Percentiles rank a stretch among this genome's conserved stretches.
These are phyloP conservation scores for Canavalia gladiata DNA, from an alignment of 306 rosid genomes.

Conservation along the genomic window DNA sequence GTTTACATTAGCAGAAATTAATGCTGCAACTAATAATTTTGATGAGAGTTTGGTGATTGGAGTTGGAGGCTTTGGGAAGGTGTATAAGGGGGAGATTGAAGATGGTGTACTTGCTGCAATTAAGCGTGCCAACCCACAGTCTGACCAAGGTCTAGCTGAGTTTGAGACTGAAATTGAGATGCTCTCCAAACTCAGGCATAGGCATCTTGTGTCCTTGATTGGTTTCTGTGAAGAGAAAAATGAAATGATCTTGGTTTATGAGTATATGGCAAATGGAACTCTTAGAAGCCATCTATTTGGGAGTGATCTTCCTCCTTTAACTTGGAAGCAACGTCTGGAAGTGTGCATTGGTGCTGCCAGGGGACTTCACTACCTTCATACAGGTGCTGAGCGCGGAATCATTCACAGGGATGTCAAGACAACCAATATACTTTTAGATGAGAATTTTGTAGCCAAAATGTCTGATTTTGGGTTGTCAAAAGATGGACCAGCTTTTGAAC, in stretches of 20 bases:
- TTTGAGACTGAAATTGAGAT: constrained; percentile 98
- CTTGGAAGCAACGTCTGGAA: constrained; percentile 91
- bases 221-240: constrained; percentile 93
- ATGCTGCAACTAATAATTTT: constrained; percentile 78
- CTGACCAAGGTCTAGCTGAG: constrained; percentile 90
- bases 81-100: constrained; percentile 85
- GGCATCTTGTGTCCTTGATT: constrained; percentile 91
- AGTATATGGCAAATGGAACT: constrained; percentile 95
- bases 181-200: constrained; percentile 96
- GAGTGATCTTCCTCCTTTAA: constrained; percentile 74
- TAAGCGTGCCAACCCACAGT: constrained; percentile 91
- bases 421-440: constrained; percentile 87
- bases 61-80: constrained; percentile 98
- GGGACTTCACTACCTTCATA: constrained; percentile 97
- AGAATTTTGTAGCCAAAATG: constrained; percentile 90
- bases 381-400: constrained; percentile 90
- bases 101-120: constrained; percentile 81
- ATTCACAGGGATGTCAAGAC: constrained; percentile 98
- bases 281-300: constrained; percentile 96
- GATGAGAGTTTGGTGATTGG: constrained; percentile 86
- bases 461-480: constrained; percentile 93
- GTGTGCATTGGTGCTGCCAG: constrained; percentile 95
- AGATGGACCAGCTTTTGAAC: constrained; percentile 89
- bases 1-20: constrained; percentile 76
- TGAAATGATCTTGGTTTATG: constrained; percentile 97